Percentiles rank a stretch among this genome's conserved stretches.
Conservation (phyloP, 768 basidiomycete species). For the Mycena sanguinolenta region DNA sequence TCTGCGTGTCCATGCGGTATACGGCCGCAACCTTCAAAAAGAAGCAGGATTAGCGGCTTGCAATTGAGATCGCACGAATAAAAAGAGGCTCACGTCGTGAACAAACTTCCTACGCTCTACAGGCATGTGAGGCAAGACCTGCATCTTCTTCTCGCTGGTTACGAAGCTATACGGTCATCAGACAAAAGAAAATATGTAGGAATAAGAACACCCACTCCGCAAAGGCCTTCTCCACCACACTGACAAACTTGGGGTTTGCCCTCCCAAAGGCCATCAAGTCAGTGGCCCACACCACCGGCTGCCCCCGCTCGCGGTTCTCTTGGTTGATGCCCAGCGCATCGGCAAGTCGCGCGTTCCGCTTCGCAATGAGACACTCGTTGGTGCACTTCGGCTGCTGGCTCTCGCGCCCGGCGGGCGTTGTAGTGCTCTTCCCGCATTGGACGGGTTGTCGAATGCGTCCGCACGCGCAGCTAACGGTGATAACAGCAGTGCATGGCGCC, state of each 20-base stretch:
- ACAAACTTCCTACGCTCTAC: slow-evolving; percentile 87
- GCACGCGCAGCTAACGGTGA: slow-evolving; percentile 85
- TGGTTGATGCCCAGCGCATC: slow-evolving; percentile 90
- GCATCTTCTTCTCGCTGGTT: slow-evolving; percentile 71
- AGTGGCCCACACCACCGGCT: slow-evolving; percentile 66
- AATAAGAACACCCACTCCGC: slow-evolving; percentile 72
- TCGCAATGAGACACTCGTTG: slow-evolving; percentile 85
- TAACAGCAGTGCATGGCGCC: slow-evolving; percentile 77
- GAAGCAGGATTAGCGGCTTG: slow-evolving; percentile 6
- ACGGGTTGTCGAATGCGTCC: slow-evolving; percentile 83
- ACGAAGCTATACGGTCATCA: slow-evolving; percentile 65
- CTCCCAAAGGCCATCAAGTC: slow-evolving; percentile 75
- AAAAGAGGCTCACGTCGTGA: slow-evolving; percentile 65
- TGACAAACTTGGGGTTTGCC: slow-evolving; percentile 75
- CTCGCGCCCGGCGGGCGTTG: slow-evolving; percentile 58
- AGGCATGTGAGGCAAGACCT: slow-evolving; percentile 87
- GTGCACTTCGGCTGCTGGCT: slow-evolving; percentile 76
- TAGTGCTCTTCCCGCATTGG: slow-evolving; percentile 73
- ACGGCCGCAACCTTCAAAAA: slow-evolving; percentile 72
- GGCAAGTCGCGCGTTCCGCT: slow-evolving; percentile 89
- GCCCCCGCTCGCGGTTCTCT: slow-evolving; percentile 53
- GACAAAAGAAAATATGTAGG: slow-evolving; percentile 34
- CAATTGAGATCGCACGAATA: not conserved
- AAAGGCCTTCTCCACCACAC: slow-evolving; percentile 84
- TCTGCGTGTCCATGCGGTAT: slow-evolving; percentile 87